Base-by-base conservation (phyloP, 2,329 filamentous ascomycete genomes). In the Bipolaris bicolor region DNA sequence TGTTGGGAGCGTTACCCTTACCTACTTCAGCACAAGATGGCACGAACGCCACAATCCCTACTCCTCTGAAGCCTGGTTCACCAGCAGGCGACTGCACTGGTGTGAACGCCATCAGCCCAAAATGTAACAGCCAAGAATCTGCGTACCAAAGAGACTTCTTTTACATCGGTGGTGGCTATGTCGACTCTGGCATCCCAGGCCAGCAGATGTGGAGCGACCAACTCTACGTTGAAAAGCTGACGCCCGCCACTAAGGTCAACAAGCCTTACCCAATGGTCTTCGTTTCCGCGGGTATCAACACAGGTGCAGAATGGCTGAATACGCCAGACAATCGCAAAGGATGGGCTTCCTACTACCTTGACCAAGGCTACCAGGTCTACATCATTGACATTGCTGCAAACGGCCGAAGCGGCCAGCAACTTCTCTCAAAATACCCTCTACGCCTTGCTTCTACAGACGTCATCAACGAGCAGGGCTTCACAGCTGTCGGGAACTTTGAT, bases 151-250 rank as follows among this genome's bases (percentile, higher is more conserved):
- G 65, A 34, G 65, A 69, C 54, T 58, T 61, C 29, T 69, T 69
- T 50, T 70, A 69, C 51, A 55, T 70, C n/a, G 67, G 68, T 15
- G 65, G 67, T 48, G 46, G 61, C 41, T 70, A 69, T 47, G 58
- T 66, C 41, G 56, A 68, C 20, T 67, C 55, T n/a, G 56, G 61
- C 11, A 60, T 63, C 22, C 60, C 61, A 7, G 61, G 65, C 37
- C 55, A 65, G 31, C 63, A 61, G 26, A 55, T 64, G 13, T 61
- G 55, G 55, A 60, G 52, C 26, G 62, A 68, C 34, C 58, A 55
- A 31, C 31, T 67, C 22, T 68, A 68, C 26, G 63, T 68, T 26
- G 64, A 68, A 39, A 68, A 68, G 45, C 44, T 68, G 11, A 59
- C 66, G 15, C 66, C 66, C 6, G 39, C 49, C 16, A 55, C 11